Base-by-base conservation (phyloP, 768 basidiomycete genomes). In the Mycena albidolilacea region DNA sequence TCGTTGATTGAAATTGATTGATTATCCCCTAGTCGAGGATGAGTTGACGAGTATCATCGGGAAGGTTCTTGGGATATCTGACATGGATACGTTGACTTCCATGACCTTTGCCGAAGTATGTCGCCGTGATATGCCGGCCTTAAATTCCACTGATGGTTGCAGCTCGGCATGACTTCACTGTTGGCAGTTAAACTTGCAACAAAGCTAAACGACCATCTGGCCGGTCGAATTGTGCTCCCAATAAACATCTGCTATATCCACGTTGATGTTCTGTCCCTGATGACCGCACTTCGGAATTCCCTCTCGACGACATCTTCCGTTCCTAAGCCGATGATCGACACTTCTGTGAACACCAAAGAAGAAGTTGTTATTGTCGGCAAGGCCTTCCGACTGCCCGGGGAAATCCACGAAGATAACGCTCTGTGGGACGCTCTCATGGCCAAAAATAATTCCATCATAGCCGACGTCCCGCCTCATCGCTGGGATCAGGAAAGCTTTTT, bases 331-430 rank as follows among this genome's bases (percentile, higher is more conserved):
- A 52, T 52, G 52, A 30, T 54, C 52, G 52, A 54, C n/a, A 41
- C 38, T 21, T 39, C 58, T 19, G 38, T 39, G 17, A 15, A 59
- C 38, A 37, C 57, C 10, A n/a, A 61, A 23, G 64, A 76, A 17
- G 75, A 74, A 30, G 46, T 77, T 37, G 76, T 75, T 9, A 72
- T 77, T 14, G 64, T 77, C n/a, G 76, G 76, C 15, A 67, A 75
- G 48, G 65, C 76, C 11, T 69, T 75, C 55, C 76, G 76, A 5
- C 70, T 77, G 5, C 76, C 76, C 7, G 76, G 76, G 7, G 38
- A 8, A 2, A 59, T 68, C 46, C 14, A 64, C 43, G n/a, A 39
- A 1, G 67, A 73, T 23, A n/a, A 1, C 7, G 57, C 67, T 37
- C 60, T 77, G 11, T 75, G 76, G 70, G 67, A 62, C 21, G 67